Base-by-base conservation (phyloP, 345 rosid genomes). In the Pugionium dolabratum region DNA sequence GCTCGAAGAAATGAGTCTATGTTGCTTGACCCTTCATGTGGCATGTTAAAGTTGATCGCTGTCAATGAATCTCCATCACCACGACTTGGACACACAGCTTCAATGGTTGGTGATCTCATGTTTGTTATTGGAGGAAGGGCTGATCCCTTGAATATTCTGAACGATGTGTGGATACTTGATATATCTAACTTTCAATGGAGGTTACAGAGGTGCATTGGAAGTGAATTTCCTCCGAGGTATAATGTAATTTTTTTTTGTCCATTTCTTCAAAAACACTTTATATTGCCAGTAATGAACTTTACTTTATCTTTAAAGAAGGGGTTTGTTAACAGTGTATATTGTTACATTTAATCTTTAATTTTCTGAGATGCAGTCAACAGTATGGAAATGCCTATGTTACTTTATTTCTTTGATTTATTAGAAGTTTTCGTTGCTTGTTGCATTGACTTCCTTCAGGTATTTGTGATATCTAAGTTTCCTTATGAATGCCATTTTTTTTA, bases 101-200 rank as follows among this genome's bases (percentile, higher is more conserved):
- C 87, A 34, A 67, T 85, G 76, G 75, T 90, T 48, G 91, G 87
- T 11, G 84, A 80, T 70, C 51, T 8, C 39, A 74, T 93, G 78
- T 87, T 83, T 79, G 83, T 87, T 7, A 84, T 87, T 68, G 97
- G 97, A 73, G 98, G 98, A 46, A 82, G 94, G 75, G 83, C 80
- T 54, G 96, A 90, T 83, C 96, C 97, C 26, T 54, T 74, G 42
- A 82, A 78, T 55, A 85, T 90, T 66, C 71, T 90, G 59, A 75
- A 71, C 75, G 96, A 90, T 66, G 84, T 90, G 57, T 93, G 98
- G 98, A 75, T 67, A 67, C 76, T 93, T 51, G 70, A 83, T 75
- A 69, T 68, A 37, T 65, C 74, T 28, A 78, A 73, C 43, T 60
- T 55, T 28, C 75, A 82, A 64, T 93, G 98, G 98, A 83, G 55